A percentile compares a stretch with the other conserved stretches of the same genome.
Conservation (phyloP, 2,329 filamentous ascomycete genomes). For the Mollisiaceae sp. region DNA sequence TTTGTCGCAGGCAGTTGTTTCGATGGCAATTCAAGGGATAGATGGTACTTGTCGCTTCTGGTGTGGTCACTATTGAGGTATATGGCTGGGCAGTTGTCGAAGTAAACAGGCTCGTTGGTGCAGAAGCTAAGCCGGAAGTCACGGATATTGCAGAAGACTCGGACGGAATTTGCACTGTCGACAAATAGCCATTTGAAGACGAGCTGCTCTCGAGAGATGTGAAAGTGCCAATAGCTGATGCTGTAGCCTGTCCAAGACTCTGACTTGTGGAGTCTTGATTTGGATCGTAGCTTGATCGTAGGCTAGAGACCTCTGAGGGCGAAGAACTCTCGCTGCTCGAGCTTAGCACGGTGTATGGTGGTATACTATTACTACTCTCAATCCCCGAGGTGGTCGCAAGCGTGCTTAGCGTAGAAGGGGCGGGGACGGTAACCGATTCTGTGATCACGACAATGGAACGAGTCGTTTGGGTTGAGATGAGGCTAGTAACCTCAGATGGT, state of each 20-base stretch:
- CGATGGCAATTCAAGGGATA: constrained; percentile 30
- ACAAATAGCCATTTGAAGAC: constrained; percentile 6
- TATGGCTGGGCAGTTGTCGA: neutral
- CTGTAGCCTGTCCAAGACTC: constrained; percentile 2
- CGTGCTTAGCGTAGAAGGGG: neutral
- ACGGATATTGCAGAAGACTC: neutral
- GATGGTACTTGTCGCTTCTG: constrained; percentile 12
- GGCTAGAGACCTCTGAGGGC: neutral
- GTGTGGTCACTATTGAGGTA: constrained; percentile 14
- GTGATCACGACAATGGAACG: neutral
- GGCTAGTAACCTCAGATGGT: neutral
- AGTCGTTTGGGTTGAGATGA: neutral
- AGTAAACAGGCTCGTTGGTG: neutral
- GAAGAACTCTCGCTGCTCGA: neutral
- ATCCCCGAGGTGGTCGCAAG: constrained; percentile 14
- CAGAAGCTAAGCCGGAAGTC: neutral
- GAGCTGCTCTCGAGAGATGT: constrained; percentile 11
- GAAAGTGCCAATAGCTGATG: constrained; percentile 19
- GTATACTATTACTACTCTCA: constrained; percentile 5
- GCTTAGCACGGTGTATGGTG: constrained; percentile 18
- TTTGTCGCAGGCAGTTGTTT: constrained; percentile 38
- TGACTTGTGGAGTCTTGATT: neutral
- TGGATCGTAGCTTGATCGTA: constrained; percentile 4
- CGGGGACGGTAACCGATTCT: neutral
- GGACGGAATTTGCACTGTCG: constrained; percentile 1